Evolutionary conservation across 345 rosid species (phyloP), one percentile per base, ranked within the genome.

Genomic region (Leavenworthia alabamica): DNA sequence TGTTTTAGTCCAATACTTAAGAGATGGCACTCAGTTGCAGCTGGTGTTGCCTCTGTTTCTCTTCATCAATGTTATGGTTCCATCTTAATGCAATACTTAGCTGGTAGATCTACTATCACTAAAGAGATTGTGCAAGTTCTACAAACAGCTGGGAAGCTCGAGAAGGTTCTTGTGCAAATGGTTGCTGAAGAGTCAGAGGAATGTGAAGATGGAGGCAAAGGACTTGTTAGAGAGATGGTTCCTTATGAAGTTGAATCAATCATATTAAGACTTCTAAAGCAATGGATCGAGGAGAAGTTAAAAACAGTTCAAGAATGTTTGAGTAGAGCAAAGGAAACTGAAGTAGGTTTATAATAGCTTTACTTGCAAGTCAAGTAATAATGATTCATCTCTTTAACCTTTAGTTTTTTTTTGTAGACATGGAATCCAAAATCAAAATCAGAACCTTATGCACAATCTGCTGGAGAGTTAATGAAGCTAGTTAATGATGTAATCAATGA

Each of bases 361-460:
- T 17, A n/a, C 61, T 24, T 42, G 31, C 2, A 7, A 26, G 6
- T 8, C 35, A 42, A 23, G 13, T 13, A 43, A 43, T 43, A 28
- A 0, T 43, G 32, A 33, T 13, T 33, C 2, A 16, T 3, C 5
- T 7, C 9, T 5, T 10, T n/a, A 45, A 45, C 20, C 20, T 10
- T 23, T 17, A 35, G 31, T 17, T 13, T 55, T 11, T 55, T 1
- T 14, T 36, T 70, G 51, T 67, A 93, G 99, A 89, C 96, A 2
- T 93, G 97, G 99, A 93, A 85, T 47, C 99, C 99, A 0, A 89
- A 83, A 70, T 87, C 99, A 28, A 93, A 89, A 78, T 81, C 83
- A 4, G 97, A 93, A 70, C 97, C 99, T 0, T 85, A 89, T 31
- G 84, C 94, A 4, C 88, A 81, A 22, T 83, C 99, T 0, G 86